Conservation (phyloP, 176 grass and related monocot species). For the Carex cristatella region DNA sequence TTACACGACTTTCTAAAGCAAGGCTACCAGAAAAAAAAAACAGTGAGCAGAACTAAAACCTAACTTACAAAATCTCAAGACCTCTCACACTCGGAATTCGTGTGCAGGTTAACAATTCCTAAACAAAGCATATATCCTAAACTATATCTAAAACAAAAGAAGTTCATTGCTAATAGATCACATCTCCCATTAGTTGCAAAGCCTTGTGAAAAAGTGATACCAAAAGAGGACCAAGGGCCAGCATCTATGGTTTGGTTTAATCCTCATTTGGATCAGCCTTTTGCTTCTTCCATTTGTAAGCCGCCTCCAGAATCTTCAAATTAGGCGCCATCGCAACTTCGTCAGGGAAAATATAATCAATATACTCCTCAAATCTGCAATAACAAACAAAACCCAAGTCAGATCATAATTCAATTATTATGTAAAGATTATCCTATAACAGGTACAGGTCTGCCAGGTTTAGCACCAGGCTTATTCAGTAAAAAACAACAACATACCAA, state of each 20-base stretch:
- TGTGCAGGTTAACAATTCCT: not conserved
- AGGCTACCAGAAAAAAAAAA: not conserved
- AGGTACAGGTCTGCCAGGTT: not conserved
- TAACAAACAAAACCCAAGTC: conserved; percentile 21
- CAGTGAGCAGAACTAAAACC: not conserved
- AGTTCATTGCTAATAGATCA: not conserved
- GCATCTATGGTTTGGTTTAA: not conserved
- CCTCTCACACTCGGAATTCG: not conserved
- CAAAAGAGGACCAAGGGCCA: not conserved
- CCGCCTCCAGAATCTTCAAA: conserved; percentile 73
- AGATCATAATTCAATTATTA: not conserved
- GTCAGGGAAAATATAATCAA: conserved; percentile 86
- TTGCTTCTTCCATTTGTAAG: conserved; percentile 90
- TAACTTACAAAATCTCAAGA: not conserved
- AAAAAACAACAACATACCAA: not conserved
- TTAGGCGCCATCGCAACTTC: conserved; percentile 73
- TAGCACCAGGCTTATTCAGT: not conserved
- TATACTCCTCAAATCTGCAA: conserved; percentile 82
- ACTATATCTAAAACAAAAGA: no score
- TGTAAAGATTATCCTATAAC: not conserved
- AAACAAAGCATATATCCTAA: not conserved
- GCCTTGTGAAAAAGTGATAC: not conserved
- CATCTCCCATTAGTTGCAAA: not conserved
- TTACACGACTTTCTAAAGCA: not conserved
- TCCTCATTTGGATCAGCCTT: conserved; percentile 52